Evolutionary conservation across 176 grass and related monocot genomes (phyloP), one percentile per base, ranked within the genome.

Genomic region (Urochloa ruziziensis): DNA sequence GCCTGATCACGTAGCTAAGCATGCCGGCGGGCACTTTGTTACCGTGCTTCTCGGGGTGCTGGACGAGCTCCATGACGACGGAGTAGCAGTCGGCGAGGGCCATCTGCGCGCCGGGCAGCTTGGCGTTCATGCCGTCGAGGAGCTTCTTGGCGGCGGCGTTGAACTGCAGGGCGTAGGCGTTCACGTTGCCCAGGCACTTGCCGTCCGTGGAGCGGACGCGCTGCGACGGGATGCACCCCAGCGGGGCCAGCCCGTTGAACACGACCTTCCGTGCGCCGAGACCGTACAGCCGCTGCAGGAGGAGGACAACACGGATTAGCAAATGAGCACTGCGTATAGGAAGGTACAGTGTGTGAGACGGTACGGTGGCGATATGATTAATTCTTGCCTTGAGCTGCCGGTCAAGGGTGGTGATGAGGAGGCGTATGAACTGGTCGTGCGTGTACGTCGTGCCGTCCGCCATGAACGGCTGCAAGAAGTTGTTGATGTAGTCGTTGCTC

Each of bases 401-500:
- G 32, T 88, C 88, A 10, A 99, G 87, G 12, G 93, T 90, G 72
- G 70, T 47, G 36, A 88, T 82, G 80, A 99, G 76, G 73, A 96
- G 93, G 77, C 81, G 82, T 74, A 94, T 82, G 90, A 99, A 99
- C 72, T 94, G 72, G 29, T 88, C 77, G 85, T 94, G 87, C 63
- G 91, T 99, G 73, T 99, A 99, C 27, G 87, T 79, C 18, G 66
- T 86, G 51, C 91, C 93, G 39, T 99, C 96, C 63, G 89, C 93
- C 86, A 99, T 90, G 85, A 99, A 89, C 54, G 96, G 87, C 73
- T 93, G 87, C 85, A 99, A 58, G 89, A 94, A 99, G 85, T 99
- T 99, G 80, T 96, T 99, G 84, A 98, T 88, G 73, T 99, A 99
- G 73, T 96, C 96, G 59, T 99, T 99, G 96, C 96, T 99, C 75